phyloP scores from a whole-genome alignment of 495 filamentous ascomycete species.

The Schizothecium vesticola region DNA sequence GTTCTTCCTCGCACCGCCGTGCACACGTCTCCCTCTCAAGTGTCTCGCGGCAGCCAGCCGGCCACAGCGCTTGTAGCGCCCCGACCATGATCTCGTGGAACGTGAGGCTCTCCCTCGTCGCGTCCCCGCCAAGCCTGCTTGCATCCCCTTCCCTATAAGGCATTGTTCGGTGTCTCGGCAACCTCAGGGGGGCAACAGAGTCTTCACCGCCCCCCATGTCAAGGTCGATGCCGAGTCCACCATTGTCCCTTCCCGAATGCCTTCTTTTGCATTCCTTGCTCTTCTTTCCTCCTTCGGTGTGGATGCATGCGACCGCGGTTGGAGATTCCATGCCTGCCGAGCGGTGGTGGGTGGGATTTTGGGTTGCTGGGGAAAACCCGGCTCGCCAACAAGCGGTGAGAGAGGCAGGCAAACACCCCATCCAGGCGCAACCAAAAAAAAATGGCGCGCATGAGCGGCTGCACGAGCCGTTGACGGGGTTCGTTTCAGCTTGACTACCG shows the following conservation, averaged over 20 bases:
- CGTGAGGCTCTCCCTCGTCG: background rate
- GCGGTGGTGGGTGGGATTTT: background rate
- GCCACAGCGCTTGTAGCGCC: no score
- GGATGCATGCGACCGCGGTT: background rate
- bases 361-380: background rate
- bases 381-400: constrained; percentile 2
- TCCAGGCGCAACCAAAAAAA: background rate
- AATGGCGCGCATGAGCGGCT: background rate
- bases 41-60: background rate
- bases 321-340: no score
- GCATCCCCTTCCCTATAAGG: background rate
- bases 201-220: background rate
- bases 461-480: background rate
- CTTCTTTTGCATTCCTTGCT: background rate
- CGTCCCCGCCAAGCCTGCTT: background rate
- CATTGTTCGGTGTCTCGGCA: background rate
- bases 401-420: background rate
- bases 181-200: background rate
- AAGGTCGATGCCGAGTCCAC: background rate
- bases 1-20: background rate
- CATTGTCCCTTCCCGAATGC: background rate
- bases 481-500: background rate
- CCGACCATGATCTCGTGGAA: background rate
- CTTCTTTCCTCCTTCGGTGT: background rate
- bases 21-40: background rate